Conservation (phyloP, 2,329 filamentous ascomycete species). For the Microsporum audouinii region DNA sequence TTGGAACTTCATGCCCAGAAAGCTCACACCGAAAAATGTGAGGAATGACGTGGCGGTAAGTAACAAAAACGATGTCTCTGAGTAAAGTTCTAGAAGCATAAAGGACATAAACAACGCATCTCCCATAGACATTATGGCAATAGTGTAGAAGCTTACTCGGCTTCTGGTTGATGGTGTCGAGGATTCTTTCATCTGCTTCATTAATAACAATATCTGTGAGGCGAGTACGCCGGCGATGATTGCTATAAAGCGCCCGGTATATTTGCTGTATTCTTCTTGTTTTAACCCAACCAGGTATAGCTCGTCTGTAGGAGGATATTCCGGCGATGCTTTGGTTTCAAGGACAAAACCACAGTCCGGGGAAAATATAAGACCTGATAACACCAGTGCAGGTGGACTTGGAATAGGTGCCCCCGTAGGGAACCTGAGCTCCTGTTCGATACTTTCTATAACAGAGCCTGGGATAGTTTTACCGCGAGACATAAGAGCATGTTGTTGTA, state of each 20-base stretch:
- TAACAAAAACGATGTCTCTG: conserved; percentile 44
- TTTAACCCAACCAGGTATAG: conserved; percentile 48
- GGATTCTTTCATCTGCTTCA: conserved; percentile 53
- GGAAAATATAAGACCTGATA: conserved; percentile 52
- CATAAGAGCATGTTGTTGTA: conserved; percentile 48
- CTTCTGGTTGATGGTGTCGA: conserved; percentile 54
- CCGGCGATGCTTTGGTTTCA: conserved; percentile 49
- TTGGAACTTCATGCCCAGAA: conserved; percentile 54
- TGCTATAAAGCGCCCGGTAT: conserved; percentile 43
- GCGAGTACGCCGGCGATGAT: conserved; percentile 40
- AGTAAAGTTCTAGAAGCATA: conserved; percentile 45
- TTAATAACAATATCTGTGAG: conserved; percentile 45
- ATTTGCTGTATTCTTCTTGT: conserved; percentile 43
- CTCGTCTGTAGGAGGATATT: conserved; percentile 40
- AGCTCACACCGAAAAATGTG: conserved; percentile 48
- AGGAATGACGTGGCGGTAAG: conserved; percentile 48
- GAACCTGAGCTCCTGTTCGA: conserved; percentile 49
- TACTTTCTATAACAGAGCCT: conserved; percentile 34
- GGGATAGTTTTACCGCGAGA: conserved; percentile 23
- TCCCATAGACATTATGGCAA: conserved; percentile 50
- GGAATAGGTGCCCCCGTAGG: conserved; percentile 48
- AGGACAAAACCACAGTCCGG: conserved; percentile 57
- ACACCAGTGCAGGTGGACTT: conserved; percentile 41
- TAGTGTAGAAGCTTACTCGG: conserved; percentile 53
- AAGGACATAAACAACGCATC: conserved; percentile 50